These are phyloP conservation scores for Penicillium nordicum DNA, from an alignment of 2,329 filamentous ascomycete genomes.

Conservation along the genomic window DNA sequence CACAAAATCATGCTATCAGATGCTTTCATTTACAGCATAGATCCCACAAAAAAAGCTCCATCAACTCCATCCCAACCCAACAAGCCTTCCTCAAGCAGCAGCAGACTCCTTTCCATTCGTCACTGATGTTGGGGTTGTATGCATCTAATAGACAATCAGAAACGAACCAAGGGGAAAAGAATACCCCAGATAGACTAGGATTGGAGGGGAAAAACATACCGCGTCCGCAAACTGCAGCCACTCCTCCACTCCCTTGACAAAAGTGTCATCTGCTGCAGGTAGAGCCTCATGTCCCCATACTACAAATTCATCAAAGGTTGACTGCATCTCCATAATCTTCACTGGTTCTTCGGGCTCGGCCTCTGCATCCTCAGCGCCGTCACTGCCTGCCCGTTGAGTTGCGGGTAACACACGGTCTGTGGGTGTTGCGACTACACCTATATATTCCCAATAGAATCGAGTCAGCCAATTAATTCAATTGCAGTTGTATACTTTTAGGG, in stretches of 20 bases:
- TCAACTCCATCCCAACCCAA: background rate
- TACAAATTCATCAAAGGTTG: slow-evolving; percentile 68
- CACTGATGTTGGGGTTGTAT: slow-evolving; percentile 15
- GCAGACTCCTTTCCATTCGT: slow-evolving; percentile 2
- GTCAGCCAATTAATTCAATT: background rate
- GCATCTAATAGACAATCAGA: slow-evolving; percentile 27
- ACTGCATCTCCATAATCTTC: slow-evolving; percentile 58
- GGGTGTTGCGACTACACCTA: slow-evolving; percentile 58
- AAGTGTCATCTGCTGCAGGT: slow-evolving; percentile 65
- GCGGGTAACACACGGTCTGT: slow-evolving; percentile 38
- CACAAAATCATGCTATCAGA: background rate
- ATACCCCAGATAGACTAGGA: background rate
- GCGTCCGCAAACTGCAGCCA: slow-evolving; percentile 72
- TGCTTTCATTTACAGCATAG: background rate
- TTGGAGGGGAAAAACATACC: slow-evolving; percentile 46
- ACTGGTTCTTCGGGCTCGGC: slow-evolving; percentile 50
- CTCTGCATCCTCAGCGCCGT: slow-evolving; percentile 47
- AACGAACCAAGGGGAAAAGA: background rate
- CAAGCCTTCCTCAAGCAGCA: background rate
- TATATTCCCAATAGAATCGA: background rate
- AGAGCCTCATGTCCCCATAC: slow-evolving; percentile 79
- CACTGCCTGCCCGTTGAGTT: slow-evolving; percentile 34
- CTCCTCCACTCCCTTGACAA: slow-evolving; percentile 71
- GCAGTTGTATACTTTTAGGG: no score
- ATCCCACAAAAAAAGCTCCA: background rate